Evolutionary conservation across 345 rosid genomes (phyloP), one percentile per base, ranked within the genome.

Genomic region (Salix suchowensis): DNA sequence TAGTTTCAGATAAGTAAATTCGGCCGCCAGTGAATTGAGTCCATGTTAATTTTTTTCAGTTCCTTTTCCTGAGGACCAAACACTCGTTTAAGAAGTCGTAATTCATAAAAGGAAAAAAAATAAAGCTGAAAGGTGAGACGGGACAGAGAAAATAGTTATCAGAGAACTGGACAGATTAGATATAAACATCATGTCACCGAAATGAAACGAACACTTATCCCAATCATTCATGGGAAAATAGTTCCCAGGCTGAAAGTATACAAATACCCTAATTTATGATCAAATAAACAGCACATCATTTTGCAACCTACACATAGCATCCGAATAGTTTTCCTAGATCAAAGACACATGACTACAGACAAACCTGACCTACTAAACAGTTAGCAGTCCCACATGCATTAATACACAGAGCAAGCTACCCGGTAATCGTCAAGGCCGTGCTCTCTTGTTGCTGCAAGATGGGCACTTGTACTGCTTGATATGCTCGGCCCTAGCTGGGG

Each of bases 281-380:
- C 40, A 77, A 60, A 78, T 76, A 74, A 76, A 78, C 83, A 71
- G 65, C 80, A 50, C 76, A 74, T 73, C 76, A 74, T 73, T n/a
- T 80, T 67, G 66, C 72, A 34, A 75, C 74, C 80, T 84, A 84
- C 75, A 79, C 65, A 76, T 39, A 70, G 36, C 73, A 75, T 76
- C 78, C 84, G 52, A 78, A 81, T 70, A 77, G 52, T 84, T 73
- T 67, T 68, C 83, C 81, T 82, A 73, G 76, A 82, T 71, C 71
- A 74, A 78, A 75, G 75, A 75, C 62, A 48, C 75, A 44, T 23
- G 84, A 79, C 82, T 82, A 81, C 73, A 26, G 79, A 75, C 83
- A 77, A 81, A 65, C 84, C 86, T 81, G 80, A 84, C 83, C 84
- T 82, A 81, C 79, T 70, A 81, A 74, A 86, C 82, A 86, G 84